A percentile compares a stretch with the other conserved stretches of the same genome.
Conservation (phyloP, 495 filamentous ascomycete species). For the Elasticomyces elasticus region DNA sequence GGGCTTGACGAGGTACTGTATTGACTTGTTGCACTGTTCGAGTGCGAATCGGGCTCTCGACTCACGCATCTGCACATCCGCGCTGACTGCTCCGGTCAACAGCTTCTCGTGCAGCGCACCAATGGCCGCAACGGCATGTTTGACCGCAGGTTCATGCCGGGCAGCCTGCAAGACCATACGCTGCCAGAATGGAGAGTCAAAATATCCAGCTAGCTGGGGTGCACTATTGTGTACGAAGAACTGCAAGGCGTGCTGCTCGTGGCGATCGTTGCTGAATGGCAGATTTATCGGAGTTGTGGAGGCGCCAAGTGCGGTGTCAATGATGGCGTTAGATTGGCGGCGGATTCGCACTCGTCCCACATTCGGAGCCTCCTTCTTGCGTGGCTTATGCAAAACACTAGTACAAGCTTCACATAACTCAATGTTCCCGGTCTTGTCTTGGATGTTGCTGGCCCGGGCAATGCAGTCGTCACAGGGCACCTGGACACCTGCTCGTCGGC, state of each 20-base stretch:
- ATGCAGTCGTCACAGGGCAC: slow-evolving; percentile 19
- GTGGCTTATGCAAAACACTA: background rate
- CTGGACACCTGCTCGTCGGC: slow-evolving; percentile 1
- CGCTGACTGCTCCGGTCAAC: slow-evolving; percentile 5
- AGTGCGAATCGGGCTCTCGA: slow-evolving; percentile 7
- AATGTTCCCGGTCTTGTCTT: background rate
- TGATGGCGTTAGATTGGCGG: slow-evolving; percentile 5
- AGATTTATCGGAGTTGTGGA: slow-evolving; percentile 1
- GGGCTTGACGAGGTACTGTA: slow-evolving; percentile 10
- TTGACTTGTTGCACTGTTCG: slow-evolving; percentile 18
- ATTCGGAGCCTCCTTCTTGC: background rate
- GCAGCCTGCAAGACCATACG: slow-evolving; percentile 16
- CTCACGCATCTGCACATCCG: background rate
- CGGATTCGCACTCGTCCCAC: background rate
- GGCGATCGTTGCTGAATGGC: slow-evolving; percentile 10
- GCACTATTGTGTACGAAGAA: slow-evolving; percentile 18
- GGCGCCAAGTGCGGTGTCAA: slow-evolving; percentile 3
- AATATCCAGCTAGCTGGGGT: slow-evolving; percentile 19
- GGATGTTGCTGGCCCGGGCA: slow-evolving; percentile 5
- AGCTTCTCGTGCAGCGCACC: slow-evolving; percentile 20
- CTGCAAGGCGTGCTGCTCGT: slow-evolving; percentile 17
- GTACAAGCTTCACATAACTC: slow-evolving; percentile 14
- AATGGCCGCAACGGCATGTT: slow-evolving; percentile 18
- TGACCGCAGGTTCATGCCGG: slow-evolving; percentile 12
- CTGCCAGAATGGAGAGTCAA: slow-evolving; percentile 20